Conservation (phyloP, 352 stramenopile genomes). For the Phytophthora agathidicida region DNA sequence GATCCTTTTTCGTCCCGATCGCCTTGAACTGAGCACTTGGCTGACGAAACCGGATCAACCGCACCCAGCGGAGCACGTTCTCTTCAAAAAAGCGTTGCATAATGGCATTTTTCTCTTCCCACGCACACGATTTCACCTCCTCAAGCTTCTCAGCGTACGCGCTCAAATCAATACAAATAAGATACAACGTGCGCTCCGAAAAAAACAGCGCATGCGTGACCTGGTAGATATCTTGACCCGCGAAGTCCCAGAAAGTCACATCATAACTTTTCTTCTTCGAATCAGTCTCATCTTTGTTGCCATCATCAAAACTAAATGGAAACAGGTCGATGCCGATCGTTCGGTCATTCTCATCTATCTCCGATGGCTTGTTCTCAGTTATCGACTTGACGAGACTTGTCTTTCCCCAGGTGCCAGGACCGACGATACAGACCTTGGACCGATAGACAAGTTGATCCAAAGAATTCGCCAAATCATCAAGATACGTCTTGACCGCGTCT, state of each 20-base stretch:
- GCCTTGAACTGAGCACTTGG: conserved; percentile 25
- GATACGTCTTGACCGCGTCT: conserved; percentile 2
- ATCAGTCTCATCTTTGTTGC: background rate
- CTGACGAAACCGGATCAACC: conserved; percentile 9
- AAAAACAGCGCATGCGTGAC: conserved; percentile 26
- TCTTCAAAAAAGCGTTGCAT: conserved; percentile 20
- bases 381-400: conserved; percentile 17
- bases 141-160: background rate
- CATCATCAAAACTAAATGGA: background rate
- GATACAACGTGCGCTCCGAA: conserved; percentile 15
- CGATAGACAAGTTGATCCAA: background rate
- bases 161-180: conserved; percentile 18
- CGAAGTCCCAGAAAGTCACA: conserved; percentile 26
- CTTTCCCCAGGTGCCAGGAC: conserved; percentile 22
- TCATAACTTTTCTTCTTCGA: background rate
- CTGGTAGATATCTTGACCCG: conserved; percentile 27
- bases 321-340: conserved; percentile 15
- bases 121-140: background rate
- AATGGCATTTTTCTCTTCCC: background rate
- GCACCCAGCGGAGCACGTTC: conserved; percentile 16
- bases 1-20: conserved; percentile 19
- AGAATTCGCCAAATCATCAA: background rate
- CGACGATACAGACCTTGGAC: conserved; percentile 17
- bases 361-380: background rate
- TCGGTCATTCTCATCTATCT: background rate